Evolutionary conservation across 192 early-diverging fungal genomes (phyloP).

Genomic region (Linnemannia zychae): DNA sequence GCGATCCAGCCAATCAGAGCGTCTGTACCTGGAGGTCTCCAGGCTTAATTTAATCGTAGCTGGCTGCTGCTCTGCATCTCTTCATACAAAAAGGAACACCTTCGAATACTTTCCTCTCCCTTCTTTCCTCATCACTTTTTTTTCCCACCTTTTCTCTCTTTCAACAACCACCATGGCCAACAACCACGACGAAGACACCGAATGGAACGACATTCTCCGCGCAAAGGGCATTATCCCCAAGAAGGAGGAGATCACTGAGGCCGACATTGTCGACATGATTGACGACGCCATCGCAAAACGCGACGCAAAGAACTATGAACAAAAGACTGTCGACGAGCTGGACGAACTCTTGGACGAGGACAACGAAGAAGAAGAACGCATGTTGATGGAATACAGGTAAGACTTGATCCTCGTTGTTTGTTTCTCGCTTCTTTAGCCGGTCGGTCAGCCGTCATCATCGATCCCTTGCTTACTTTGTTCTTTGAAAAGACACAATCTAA

Average conservation of each 20-base stretch:
- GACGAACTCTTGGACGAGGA: slow-evolving; percentile 77
- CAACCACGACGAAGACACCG: slow-evolving; percentile 76
- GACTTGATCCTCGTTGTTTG: background rate
- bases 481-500: background rate
- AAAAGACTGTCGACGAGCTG: slow-evolving; percentile 83
- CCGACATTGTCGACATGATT: slow-evolving; percentile 80
- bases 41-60: background rate
- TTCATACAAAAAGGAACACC: background rate
- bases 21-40: background rate
- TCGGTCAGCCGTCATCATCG: too few relatives aligned
- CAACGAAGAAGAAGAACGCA: slow-evolving; percentile 86
- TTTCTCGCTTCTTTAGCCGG: too few relatives aligned
- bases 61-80: background rate
- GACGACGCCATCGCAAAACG: slow-evolving; percentile 73
- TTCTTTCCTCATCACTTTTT: background rate
- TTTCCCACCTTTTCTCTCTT: background rate
- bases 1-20: background rate
- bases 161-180: slow-evolving; percentile 44
- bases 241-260: slow-evolving; percentile 79
- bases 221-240: slow-evolving; percentile 91
- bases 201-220: slow-evolving; percentile 96
- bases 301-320: slow-evolving; percentile 73
- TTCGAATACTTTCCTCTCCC: background rate
- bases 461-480: background rate
- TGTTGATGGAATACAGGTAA: slow-evolving; percentile 83